Conservation (phyloP, 2,329 filamentous ascomycete genomes). For the Botrytis medusae region DNA sequence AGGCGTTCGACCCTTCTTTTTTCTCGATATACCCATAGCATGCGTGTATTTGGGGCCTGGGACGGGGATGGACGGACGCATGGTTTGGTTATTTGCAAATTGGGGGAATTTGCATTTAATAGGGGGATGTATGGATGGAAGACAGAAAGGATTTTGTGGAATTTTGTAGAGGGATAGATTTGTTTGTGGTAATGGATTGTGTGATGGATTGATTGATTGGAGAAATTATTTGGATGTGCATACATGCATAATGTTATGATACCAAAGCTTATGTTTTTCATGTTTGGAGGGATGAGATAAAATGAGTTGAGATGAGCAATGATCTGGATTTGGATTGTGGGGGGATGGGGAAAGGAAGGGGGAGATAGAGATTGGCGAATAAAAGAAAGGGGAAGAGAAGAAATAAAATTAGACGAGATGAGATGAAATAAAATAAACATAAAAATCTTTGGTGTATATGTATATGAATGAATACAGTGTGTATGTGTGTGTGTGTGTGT, state of each 20-base stretch:
- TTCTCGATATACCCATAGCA: neutral
- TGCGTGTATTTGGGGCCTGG: neutral
- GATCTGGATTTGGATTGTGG: neutral
- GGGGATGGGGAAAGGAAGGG: neutral
- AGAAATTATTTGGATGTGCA: neutral
- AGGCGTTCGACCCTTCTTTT: constrained; percentile 4
- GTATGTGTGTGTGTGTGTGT: no score
- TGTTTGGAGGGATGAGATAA: neutral
- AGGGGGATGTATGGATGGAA: neutral
- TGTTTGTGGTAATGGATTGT: neutral
- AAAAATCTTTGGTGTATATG: no score
- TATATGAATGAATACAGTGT: no score
- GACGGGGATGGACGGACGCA: neutral
- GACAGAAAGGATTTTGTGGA: neutral
- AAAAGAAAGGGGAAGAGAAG: neutral
- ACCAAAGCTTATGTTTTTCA: constrained; percentile 5
- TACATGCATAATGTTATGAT: constrained; percentile 2
- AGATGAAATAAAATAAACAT: neutral
- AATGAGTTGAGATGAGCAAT: neutral
- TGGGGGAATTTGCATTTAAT: neutral
- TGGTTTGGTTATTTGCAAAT: neutral
- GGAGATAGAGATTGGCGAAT: neutral
- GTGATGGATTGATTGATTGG: neutral
- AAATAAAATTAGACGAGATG: neutral
- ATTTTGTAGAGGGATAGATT: neutral